Conservation (phyloP, 179 eudicot species). For the Gypsophila paniculata region DNA sequence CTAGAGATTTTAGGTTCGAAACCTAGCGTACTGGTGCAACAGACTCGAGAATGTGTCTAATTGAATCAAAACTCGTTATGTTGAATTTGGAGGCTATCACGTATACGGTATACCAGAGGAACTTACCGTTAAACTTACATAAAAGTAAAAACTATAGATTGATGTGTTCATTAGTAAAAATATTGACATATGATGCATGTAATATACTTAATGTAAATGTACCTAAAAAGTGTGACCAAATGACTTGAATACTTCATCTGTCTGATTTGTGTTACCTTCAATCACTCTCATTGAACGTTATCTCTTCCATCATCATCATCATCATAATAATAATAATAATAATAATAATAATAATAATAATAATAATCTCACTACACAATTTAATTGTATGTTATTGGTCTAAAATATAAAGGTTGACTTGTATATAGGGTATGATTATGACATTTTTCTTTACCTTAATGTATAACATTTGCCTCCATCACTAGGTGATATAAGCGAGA, state of each 20-base stretch:
- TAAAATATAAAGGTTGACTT: neutral
- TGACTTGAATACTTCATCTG: conserved; percentile 21
- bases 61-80: no score
- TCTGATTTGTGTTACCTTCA: neutral
- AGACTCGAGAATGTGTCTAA: no score
- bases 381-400: neutral
- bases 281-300: neutral
- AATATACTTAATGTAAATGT: neutral
- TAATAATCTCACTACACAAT: neutral
- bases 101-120: no score
- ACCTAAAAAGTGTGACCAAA: conserved; percentile 20
- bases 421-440: neutral
- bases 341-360: neutral
- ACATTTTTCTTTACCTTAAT: no score
- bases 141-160: no score
- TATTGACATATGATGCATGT: neutral
- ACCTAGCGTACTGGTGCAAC: no score
- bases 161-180: no score
- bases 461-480: no score
- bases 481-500: no score
- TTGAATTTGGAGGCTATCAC: no score
- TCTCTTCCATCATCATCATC: neutral
- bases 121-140: no score
- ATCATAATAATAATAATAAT: neutral
- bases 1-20: no score